Evolutionary conservation across 140 eudicot species (phyloP).

Genomic region (Bidens hawaiensis): DNA sequence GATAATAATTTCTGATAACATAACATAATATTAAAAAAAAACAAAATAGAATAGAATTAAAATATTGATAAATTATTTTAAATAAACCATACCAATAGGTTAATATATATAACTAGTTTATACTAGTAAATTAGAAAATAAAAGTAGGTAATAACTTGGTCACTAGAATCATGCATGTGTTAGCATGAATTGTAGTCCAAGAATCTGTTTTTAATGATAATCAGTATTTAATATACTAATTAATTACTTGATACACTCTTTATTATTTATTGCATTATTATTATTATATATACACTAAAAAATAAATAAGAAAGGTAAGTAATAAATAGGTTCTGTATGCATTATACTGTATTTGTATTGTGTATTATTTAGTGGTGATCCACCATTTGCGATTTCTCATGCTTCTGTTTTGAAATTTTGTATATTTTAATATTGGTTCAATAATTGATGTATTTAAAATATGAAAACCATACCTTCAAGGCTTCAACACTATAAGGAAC

Average conservation of each 20-base stretch:
- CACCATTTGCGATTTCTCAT: slow-evolving; percentile 32
- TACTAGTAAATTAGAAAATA: not conserved
- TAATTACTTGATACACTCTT: not conserved
- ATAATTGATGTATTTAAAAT: slow-evolving; percentile 9
- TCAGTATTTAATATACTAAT: not conserved
- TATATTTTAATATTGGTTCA: slow-evolving; percentile 13
- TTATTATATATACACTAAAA: not conserved
- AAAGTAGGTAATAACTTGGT: not conserved
- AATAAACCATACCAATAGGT: not conserved
- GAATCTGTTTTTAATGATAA: slow-evolving; percentile 8
- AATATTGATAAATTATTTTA: not conserved
- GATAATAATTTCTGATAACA: not conserved
- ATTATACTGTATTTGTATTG: not conserved
- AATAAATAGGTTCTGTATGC: not conserved
- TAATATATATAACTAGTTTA: not conserved
- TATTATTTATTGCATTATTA: not conserved
- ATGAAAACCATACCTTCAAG: slow-evolving; percentile 3
- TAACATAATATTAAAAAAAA: too few species aligned
- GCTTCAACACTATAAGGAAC: not conserved
- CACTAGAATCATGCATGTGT: slow-evolving; percentile 14
- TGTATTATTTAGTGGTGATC: slow-evolving; percentile 32
- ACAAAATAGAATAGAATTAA: too few species aligned
- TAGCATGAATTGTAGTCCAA: slow-evolving; percentile 18
- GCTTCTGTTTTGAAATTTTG: slow-evolving; percentile 13
- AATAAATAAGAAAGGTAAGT: not conserved